Evolutionary conservation across 2,329 filamentous ascomycete species (phyloP).

Genomic region (Monilinia fructigena): DNA sequence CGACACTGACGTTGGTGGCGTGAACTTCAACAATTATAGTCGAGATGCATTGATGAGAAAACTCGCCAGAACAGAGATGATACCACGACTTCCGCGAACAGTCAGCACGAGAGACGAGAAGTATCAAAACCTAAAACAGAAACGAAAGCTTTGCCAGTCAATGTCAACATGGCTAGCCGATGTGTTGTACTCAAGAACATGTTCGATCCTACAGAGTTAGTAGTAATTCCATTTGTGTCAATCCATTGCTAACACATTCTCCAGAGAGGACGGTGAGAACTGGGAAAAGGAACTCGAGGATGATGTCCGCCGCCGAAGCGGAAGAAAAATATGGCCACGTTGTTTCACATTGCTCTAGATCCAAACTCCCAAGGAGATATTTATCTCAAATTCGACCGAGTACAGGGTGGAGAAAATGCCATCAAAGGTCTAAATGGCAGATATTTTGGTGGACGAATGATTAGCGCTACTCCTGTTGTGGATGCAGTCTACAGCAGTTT

Average conservation of each 20-base stretch:
- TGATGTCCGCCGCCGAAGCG: conserved; percentile 87
- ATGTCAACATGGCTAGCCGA: conserved; percentile 87
- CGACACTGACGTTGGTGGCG: conserved; percentile 94
- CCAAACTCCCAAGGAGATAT: conserved; percentile 93
- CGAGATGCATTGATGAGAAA: conserved; percentile 98
- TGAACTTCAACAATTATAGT: conserved; percentile 99
- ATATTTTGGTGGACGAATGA: conserved; percentile 89
- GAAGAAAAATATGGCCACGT: conserved; percentile 95
- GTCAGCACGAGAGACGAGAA: conserved; percentile 61
- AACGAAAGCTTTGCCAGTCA: conserved; percentile 74
- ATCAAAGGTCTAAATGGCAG: conserved; percentile 97
- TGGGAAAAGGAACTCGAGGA: conserved; percentile 95
- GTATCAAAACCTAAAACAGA: conserved; percentile 77
- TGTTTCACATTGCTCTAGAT: conserved; percentile 95
- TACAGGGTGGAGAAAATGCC: conserved; percentile 93
- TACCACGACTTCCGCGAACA: conserved; percentile 55
- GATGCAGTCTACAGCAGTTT: conserved; percentile 98
- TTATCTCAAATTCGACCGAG: conserved; percentile 96
- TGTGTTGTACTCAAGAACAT: conserved; percentile 95
- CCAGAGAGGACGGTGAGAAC: conserved; percentile 76
- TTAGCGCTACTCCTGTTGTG: conserved; percentile 92
- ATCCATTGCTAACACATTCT: conserved; percentile 40
- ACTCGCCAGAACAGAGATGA: conserved; percentile 94
- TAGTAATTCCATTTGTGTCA: conserved; percentile 34
- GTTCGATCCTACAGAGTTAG: conserved; percentile 90